Conservation (phyloP, 441 rosid genomes). For the Geranium incanum region DNA sequence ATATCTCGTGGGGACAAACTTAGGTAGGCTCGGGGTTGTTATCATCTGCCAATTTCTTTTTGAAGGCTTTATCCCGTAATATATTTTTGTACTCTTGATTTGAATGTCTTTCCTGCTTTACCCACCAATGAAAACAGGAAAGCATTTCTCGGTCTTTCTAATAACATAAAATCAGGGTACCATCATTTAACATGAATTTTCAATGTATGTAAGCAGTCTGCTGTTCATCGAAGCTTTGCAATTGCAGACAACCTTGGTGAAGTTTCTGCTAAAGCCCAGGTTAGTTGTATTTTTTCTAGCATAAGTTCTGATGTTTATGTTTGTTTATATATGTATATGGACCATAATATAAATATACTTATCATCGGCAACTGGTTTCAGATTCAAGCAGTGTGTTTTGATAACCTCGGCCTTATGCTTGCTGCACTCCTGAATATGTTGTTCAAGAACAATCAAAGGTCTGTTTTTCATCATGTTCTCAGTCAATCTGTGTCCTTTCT, state of each 20-base stretch:
- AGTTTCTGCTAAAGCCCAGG: conserved; percentile 91
- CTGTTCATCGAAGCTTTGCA: conserved; percentile 88
- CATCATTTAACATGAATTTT: conserved; percentile 3
- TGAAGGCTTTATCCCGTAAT: not conserved
- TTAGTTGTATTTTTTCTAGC: conserved; percentile 18
- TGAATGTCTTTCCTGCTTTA: not conserved
- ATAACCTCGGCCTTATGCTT: conserved; percentile 61
- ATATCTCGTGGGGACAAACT: not conserved
- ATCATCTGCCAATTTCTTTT: not conserved
- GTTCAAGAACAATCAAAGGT: conserved; percentile 61
- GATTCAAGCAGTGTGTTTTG: conserved; percentile 74
- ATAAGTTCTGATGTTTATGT: not conserved
- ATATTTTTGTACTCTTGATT: not conserved
- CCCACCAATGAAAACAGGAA: not conserved
- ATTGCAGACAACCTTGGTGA: conserved; percentile 90
- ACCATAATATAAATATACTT: conserved; percentile 12
- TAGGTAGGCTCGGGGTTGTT: not conserved
- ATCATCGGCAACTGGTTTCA: conserved; percentile 30
- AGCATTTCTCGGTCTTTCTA: not conserved
- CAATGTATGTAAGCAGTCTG: conserved; percentile 40
- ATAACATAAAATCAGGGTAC: not conserved
- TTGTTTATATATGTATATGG: not conserved
- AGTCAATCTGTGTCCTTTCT: not conserved
- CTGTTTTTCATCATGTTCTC: conserved; percentile 9
- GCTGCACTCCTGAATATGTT: conserved; percentile 52